These are phyloP conservation scores for Globisporangium viniferum DNA, from an alignment of 352 stramenopile species.

Conservation along the genomic window DNA sequence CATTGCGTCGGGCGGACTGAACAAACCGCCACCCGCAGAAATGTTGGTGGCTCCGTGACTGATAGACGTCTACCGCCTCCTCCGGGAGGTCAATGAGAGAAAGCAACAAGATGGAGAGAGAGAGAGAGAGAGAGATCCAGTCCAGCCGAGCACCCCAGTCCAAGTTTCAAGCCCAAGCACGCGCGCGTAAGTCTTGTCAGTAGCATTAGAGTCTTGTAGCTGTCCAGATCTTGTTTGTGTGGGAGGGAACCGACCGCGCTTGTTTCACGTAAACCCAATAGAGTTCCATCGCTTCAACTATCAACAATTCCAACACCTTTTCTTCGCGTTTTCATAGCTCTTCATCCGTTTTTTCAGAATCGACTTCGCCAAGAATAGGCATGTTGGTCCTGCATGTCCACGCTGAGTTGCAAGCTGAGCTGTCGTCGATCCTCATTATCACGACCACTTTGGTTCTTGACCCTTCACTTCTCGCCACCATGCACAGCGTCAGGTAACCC, in stretches of 20 bases:
- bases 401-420: too few relatives aligned
- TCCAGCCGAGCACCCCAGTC: neutral
- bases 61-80: conserved; percentile 69
- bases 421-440: neutral
- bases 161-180: neutral
- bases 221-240: conserved; percentile 3
- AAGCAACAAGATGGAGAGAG: conserved; percentile 11
- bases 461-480: conserved; percentile 10
- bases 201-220: neutral
- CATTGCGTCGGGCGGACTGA: conserved; percentile 87
- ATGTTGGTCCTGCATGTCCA: too few relatives aligned
- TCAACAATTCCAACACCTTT: neutral
- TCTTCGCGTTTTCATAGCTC: neutral
- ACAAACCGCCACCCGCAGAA: conserved; percentile 74
- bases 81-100: conserved; percentile 64
- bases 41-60: conserved; percentile 76
- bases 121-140: neutral
- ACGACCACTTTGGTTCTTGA: neutral
- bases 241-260: conserved; percentile 4
- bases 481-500: conserved; percentile 61
- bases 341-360: neutral
- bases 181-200: neutral
- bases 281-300: neutral
- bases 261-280: neutral
- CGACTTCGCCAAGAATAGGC: neutral